A percentile compares a stretch with the other conserved stretches of the same genome.
Conservation (phyloP, 1,139 yeast species). For the Debaryomyces nepalensis region DNA sequence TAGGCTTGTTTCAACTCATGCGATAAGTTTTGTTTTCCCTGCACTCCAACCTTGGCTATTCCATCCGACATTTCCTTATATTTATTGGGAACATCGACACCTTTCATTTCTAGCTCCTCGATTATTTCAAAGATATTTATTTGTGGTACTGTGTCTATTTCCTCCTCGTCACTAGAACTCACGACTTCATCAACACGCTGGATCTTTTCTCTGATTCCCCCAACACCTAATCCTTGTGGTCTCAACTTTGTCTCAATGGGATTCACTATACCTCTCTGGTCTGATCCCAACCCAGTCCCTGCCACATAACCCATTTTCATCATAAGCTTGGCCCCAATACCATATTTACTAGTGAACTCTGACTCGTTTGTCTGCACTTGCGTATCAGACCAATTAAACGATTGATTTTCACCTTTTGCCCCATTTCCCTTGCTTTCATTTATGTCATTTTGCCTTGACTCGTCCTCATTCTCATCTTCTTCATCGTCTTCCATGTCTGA, state of each 20-base stretch:
- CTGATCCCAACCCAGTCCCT: slow-evolving; percentile 81
- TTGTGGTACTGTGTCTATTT: slow-evolving; percentile 15
- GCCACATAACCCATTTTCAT: slow-evolving; percentile 84
- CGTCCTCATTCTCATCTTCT: slow-evolving; percentile 16
- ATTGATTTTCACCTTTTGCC: background rate
- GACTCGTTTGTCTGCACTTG: background rate
- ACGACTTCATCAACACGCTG: slow-evolving; percentile 19
- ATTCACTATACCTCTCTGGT: slow-evolving; percentile 70
- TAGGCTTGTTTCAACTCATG: slow-evolving; percentile 17
- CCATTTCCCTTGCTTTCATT: background rate
- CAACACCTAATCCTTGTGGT: slow-evolving; percentile 75
- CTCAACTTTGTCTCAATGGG: slow-evolving; percentile 77
- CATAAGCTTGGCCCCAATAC: slow-evolving; percentile 83
- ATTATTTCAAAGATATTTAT: slow-evolving; percentile 30
- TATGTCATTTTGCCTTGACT: background rate
- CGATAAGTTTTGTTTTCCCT: slow-evolving; percentile 13
- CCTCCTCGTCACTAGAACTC: slow-evolving; percentile 24
- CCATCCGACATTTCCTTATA: slow-evolving; percentile 32
- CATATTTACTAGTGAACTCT: slow-evolving; percentile 48
- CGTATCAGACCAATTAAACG: slow-evolving; percentile 3
- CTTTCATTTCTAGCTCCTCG: slow-evolving; percentile 31
- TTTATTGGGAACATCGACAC: slow-evolving; percentile 32
- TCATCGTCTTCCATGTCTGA: slow-evolving; percentile 29
- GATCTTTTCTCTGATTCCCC: slow-evolving; percentile 53
- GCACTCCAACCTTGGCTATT: background rate